Base-by-base conservation (phyloP, 208 protist species). In the Leishmania martiniquensis region DNA sequence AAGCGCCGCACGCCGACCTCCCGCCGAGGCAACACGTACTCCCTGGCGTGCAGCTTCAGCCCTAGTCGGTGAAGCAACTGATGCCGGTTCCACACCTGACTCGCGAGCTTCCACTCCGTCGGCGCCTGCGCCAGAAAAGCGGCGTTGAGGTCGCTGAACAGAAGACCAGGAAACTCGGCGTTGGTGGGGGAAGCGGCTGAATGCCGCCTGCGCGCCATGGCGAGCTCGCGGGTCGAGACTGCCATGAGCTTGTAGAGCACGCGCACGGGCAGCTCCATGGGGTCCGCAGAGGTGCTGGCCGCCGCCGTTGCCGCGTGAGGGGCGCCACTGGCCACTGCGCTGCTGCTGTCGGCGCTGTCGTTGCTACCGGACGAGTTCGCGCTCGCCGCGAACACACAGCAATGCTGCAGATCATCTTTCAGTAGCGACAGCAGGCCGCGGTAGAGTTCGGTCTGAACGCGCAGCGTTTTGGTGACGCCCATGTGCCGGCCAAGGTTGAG, bases 401-500 rank as follows among this genome's bases (percentile, higher is more conserved):
- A 91, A 37, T 91, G 80, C 6, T 54, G 65, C 60, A 80, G 84
- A 55, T 85, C 88, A 66, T 97, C 92, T 83, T 96, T 97, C 55
- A 94, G 77, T 47, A 97, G 75, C 42, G 90, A 96, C 6, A 97
- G 55, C 54, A 95, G 80, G 10, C 83, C 94, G n/a, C 89, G 87
- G 63, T 92, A 90, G 65, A 95, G 76, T 85, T 98, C 94, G 20
- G 87, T 80, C 73, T 91, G 77, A 20, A 98, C 94, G 75, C 96
- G 94, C 54, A 94, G 81, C 22, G 86, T 89, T 75, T 95, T 95
- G n/a, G 89, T 95, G 55, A 95, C 79, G 67, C 94, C 94, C 84
- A 97, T 92, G 80, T 97, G 94, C 1, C 94, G 89, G 7, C 91
- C 92, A 2, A 95, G 81, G 77, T 96, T 97, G 25, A 95, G 80